A percentile compares a stretch with the other conserved stretches of the same genome.
phyloP scores from a whole-genome alignment of 2,329 filamentous ascomycete species.

The Paramyrothecium sp. region DNA sequence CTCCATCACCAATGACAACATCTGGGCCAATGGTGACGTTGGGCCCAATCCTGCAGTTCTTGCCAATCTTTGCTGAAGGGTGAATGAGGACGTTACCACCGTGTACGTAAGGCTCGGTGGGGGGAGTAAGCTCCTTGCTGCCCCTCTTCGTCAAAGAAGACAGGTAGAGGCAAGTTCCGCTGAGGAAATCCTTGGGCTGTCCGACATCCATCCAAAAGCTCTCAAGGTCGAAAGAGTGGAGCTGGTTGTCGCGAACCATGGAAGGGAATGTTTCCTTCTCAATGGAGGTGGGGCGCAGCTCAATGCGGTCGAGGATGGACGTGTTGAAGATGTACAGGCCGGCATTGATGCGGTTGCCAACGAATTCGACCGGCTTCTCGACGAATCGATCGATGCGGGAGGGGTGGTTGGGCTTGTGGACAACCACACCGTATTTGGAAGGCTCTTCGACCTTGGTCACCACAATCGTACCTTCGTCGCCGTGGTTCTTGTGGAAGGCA shows the following conservation, averaged over 20 bases:
- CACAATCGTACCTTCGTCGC: conserved; percentile 94
- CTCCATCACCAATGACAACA: conserved; percentile 90
- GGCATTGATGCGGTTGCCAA: conserved; percentile 97
- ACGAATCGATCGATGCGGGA: conserved; percentile 97
- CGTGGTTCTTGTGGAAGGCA: conserved; percentile 89
- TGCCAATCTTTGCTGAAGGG: conserved; percentile 90
- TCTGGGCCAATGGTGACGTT: conserved; percentile 95
- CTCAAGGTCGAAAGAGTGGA: conserved; percentile 95
- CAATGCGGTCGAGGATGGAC: conserved; percentile 84
- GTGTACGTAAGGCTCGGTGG: conserved; percentile 77
- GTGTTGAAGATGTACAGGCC: conserved; percentile 98
- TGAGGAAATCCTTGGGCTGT: conserved; percentile 97
- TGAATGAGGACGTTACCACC: conserved; percentile 96
- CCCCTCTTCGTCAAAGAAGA: conserved; percentile 87
- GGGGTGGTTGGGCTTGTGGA: conserved; percentile 90
- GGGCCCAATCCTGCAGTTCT: conserved; percentile 96
- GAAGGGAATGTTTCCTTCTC: conserved; percentile 98
- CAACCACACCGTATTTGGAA: conserved; percentile 97
- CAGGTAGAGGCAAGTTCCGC: conserved; percentile 93
- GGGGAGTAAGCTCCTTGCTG: conserved; percentile 76
- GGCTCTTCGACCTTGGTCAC: conserved; percentile 99
- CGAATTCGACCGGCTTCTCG: conserved; percentile 98
- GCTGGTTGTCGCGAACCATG: conserved; percentile 82
- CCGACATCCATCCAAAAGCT: conserved; percentile 99
- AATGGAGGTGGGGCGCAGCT: conserved; percentile 93